Evolutionary conservation across 495 filamentous ascomycete species (phyloP).

Genomic region (Hypoxylon crocopeplum): DNA sequence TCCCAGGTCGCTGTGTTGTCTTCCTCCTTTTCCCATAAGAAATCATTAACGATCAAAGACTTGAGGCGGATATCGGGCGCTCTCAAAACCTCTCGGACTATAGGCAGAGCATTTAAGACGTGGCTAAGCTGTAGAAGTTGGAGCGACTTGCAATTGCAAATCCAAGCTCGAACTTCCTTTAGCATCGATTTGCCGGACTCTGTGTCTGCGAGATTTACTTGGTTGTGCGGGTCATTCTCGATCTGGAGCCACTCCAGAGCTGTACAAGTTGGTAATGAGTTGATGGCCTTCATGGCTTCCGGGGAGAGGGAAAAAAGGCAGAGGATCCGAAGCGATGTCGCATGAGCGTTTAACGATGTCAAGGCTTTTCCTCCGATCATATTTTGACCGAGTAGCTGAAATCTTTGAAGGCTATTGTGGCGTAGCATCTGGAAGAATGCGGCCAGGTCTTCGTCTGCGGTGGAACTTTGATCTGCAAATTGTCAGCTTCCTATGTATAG

Average conservation of each 20-base stretch:
- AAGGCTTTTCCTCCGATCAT: constrained; percentile 62
- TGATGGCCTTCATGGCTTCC: constrained; percentile 54
- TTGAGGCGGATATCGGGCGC: constrained; percentile 37
- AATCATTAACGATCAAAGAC: constrained; percentile 34
- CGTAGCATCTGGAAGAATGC: constrained; percentile 63
- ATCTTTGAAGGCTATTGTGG: constrained; percentile 64
- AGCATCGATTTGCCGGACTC: constrained; percentile 56
- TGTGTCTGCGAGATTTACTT: constrained; percentile 51
- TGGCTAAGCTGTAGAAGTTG: constrained; percentile 56
- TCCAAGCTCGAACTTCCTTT: constrained; percentile 59
- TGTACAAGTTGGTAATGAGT: constrained; percentile 58
- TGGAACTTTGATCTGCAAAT: constrained; percentile 32
- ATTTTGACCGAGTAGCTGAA: constrained; percentile 62
- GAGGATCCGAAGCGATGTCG: constrained; percentile 61
- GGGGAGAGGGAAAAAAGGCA: constrained; percentile 58
- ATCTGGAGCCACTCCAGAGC: constrained; percentile 61
- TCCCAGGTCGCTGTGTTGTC: constrained; percentile 11
- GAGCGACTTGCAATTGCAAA: constrained; percentile 62
- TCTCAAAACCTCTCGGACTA: constrained; percentile 61
- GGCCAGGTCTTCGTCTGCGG: constrained; percentile 62
- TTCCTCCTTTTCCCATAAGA: constrained; percentile 5
- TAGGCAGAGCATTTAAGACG: constrained; percentile 56
- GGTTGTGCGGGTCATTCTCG: constrained; percentile 39
- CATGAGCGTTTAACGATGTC: constrained; percentile 63
- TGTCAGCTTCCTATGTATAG: constrained; percentile 1